Evolutionary conservation across 768 basidiomycete species (phyloP).

Genomic region (Tephrocybe sp.): DNA sequence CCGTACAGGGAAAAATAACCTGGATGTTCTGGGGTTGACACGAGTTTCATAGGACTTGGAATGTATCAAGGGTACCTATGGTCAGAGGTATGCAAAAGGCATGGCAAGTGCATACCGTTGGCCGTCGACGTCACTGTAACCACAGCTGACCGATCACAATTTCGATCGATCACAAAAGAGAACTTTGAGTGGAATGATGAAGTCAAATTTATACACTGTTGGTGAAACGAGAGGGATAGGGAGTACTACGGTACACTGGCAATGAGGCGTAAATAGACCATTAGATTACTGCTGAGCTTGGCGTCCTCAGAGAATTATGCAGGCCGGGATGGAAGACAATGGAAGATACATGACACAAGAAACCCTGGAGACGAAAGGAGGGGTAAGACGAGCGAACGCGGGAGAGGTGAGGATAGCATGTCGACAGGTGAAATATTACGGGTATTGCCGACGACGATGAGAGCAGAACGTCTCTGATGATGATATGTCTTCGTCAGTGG

Average conservation of each 20-base stretch:
- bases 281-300: constrained; percentile 10
- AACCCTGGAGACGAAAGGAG: constrained; percentile 2
- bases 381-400: neutral
- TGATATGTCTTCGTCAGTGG: constrained; percentile 21
- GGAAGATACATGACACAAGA: constrained; percentile 9
- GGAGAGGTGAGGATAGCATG: constrained; percentile 12
- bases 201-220: constrained; percentile 7
- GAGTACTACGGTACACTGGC: constrained; percentile 1
- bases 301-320: constrained; percentile 2
- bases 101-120: too few relatives aligned
- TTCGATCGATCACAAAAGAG: neutral
- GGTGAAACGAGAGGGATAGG: neutral
- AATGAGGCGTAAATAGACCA: constrained; percentile 2
- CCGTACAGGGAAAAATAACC: neutral
- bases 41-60: neutral
- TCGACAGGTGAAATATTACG: constrained; percentile 8
- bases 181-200: neutral
- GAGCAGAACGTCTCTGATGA: constrained; percentile 9
- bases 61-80: neutral
- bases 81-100: too few relatives aligned
- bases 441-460: constrained; percentile 15
- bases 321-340: neutral
- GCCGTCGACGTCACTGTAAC: neutral
- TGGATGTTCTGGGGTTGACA: neutral
- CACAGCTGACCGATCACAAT: neutral